Evolutionary conservation across 2,329 filamentous ascomycete genomes (phyloP).

Genomic region (Colletotrichum lentis): DNA sequence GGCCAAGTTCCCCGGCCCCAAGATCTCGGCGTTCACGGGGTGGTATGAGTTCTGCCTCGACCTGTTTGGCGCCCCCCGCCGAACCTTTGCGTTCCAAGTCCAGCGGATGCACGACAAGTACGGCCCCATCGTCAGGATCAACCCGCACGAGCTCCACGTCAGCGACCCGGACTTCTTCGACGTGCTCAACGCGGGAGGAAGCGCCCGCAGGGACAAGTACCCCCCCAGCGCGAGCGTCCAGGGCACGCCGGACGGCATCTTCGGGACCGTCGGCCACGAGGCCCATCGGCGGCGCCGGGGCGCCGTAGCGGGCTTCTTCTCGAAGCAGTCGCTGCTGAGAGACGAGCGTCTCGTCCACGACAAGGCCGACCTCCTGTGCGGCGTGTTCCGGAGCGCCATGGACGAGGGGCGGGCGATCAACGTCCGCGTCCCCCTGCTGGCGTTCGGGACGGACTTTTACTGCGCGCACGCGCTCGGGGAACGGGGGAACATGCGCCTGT

Average conservation of each 20-base stretch:
- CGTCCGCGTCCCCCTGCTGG: neutral
- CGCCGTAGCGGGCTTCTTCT: constrained; percentile 40
- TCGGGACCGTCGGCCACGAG: constrained; percentile 45
- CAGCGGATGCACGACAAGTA: constrained; percentile 32
- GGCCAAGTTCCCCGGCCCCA: constrained; percentile 46
- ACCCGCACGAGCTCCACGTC: constrained; percentile 37
- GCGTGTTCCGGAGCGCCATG: neutral
- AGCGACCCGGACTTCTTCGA: constrained; percentile 35
- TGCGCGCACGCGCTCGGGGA: constrained; percentile 1
- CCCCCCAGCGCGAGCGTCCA: neutral
- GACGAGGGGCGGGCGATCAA: neutral
- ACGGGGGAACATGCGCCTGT: neutral
- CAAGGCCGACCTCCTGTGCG: neutral
- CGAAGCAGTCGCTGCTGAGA: constrained; percentile 37
- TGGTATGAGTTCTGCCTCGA: constrained; percentile 48
- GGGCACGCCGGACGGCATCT: constrained; percentile 28
- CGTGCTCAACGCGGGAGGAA: constrained; percentile 22
- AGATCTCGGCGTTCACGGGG: constrained; percentile 44
- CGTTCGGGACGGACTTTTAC: neutral
- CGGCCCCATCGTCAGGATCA: constrained; percentile 38
- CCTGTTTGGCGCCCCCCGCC: constrained; percentile 28
- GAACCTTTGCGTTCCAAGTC: constrained; percentile 24
- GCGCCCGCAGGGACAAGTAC: constrained; percentile 17
- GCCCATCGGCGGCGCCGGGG: constrained; percentile 39
- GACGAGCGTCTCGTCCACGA: constrained; percentile 30